These are phyloP conservation scores for Ceratobasidium sp. DNA, from an alignment of 1,284 basidiomycete genomes.

Conservation along the genomic window DNA sequence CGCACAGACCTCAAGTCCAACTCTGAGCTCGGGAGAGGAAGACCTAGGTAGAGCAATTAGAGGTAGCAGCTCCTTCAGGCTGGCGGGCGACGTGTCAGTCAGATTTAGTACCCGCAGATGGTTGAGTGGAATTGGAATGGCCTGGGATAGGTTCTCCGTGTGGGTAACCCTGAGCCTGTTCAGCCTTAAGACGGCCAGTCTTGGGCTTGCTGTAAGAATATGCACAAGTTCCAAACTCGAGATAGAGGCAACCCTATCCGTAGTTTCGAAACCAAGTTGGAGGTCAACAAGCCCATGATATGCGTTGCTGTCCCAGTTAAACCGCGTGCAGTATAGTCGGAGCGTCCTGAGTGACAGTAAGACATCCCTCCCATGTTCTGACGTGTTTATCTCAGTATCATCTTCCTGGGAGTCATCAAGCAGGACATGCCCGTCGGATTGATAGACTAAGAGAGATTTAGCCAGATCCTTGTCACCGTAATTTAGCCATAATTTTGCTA, in stretches of 20 bases:
- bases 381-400: background rate
- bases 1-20: background rate
- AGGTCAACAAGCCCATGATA: conserved; percentile 19
- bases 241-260: background rate
- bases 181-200: background rate
- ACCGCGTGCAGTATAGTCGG: background rate
- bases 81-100: background rate
- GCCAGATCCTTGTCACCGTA: background rate
- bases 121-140: background rate
- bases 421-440: background rate
- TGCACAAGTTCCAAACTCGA: background rate
- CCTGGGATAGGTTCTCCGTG: no score
- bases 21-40: background rate
- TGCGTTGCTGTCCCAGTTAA: background rate
- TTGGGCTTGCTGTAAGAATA: conserved; percentile 5
- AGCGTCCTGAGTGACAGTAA: background rate
- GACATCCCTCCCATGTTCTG: background rate
- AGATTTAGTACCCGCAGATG: background rate
- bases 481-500: background rate
- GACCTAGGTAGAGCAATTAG: background rate
- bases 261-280: background rate
- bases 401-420: no score
- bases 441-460: background rate
- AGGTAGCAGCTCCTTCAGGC: background rate
- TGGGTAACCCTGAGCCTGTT: background rate